Evolutionary conservation across 164 flowering plant species (phyloP).

Genomic region (Tetracentron sinense): DNA sequence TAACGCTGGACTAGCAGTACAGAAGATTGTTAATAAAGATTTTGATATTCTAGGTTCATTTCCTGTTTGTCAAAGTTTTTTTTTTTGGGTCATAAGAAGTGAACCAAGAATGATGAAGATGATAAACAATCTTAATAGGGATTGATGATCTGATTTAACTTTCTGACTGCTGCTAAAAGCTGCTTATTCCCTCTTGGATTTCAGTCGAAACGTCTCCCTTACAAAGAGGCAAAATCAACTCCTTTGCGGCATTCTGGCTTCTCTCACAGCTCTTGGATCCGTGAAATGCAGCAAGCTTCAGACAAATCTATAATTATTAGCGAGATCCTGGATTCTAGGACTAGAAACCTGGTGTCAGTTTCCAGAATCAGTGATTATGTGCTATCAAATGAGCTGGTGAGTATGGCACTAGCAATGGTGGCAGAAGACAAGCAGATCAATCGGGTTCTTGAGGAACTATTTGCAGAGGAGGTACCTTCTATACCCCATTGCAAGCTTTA

Average conservation of each 20-base stretch:
- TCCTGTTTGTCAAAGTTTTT: neutral
- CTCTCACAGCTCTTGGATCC: conserved; percentile 87
- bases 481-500: neutral
- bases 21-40: neutral
- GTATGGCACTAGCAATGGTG: conserved; percentile 96
- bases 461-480: conserved; percentile 75
- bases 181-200: conserved; percentile 11
- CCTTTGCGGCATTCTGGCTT: conserved; percentile 53
- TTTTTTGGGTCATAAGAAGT: neutral
- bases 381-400: conserved; percentile 86
- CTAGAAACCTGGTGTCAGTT: conserved; percentile 85
- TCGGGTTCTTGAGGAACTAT: conserved; percentile 91
- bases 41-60: neutral
- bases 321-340: conserved; percentile 90
- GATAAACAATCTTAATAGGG: neutral
- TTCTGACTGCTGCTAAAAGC: conserved; percentile 5
- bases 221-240: conserved; percentile 47
- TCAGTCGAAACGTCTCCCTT: conserved; percentile 87
- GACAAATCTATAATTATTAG: conserved; percentile 85
- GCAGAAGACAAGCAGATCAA: conserved; percentile 96
- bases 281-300: conserved; percentile 95
- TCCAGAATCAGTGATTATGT: conserved; percentile 94
- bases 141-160: neutral
- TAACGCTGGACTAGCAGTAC: neutral
- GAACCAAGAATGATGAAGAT: neutral